These are phyloP conservation scores for Cladosporium sp. DNA, from an alignment of 2,329 filamentous ascomycete genomes.

Conservation along the genomic window DNA sequence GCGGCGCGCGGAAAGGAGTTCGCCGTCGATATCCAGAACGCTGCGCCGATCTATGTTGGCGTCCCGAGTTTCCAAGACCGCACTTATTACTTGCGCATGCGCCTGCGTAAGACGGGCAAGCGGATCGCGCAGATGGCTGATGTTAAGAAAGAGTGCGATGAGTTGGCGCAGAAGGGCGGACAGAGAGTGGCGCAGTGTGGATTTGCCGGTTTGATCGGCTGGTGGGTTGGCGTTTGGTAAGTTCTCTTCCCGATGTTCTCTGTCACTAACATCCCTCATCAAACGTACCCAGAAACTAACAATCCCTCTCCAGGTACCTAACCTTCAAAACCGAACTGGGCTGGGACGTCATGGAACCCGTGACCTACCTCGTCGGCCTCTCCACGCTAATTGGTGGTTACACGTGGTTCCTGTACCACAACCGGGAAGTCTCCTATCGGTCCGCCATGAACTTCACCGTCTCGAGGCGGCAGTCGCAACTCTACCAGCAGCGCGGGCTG, in stretches of 20 bases:
- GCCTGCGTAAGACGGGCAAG: slow-evolving; percentile 66
- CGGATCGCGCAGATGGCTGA: slow-evolving; percentile 66
- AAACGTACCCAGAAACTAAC: not conserved
- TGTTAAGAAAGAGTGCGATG: slow-evolving; percentile 78
- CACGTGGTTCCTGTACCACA: slow-evolving; percentile 91
- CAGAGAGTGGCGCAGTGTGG: slow-evolving; percentile 77
- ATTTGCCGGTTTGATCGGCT: slow-evolving; percentile 66
- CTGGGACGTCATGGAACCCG: slow-evolving; percentile 82
- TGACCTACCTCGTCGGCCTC: slow-evolving; percentile 85
- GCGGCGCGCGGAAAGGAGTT: slow-evolving; percentile 82
- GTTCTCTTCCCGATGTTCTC: not conserved
- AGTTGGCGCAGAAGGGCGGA: slow-evolving; percentile 69
- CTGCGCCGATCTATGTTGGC: slow-evolving; percentile 66
- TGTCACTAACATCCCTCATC: not conserved
- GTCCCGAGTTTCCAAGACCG: slow-evolving; percentile 86
- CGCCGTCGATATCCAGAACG: slow-evolving; percentile 74
- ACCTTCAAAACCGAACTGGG: slow-evolving; percentile 70
- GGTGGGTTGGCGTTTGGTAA: slow-evolving; percentile 59
- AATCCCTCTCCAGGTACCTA: slow-evolving; percentile 61
- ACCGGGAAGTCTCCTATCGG: slow-evolving; percentile 78
- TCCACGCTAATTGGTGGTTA: slow-evolving; percentile 85
- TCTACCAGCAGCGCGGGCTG: slow-evolving; percentile 74
- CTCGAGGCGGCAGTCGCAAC: slow-evolving; percentile 66
- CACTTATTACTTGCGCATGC: slow-evolving; percentile 81
- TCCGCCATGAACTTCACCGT: slow-evolving; percentile 85